Evolutionary conservation across 148 eudicot species (phyloP), one percentile per base, ranked within the genome.

Genomic region (Linanthus parryae): DNA sequence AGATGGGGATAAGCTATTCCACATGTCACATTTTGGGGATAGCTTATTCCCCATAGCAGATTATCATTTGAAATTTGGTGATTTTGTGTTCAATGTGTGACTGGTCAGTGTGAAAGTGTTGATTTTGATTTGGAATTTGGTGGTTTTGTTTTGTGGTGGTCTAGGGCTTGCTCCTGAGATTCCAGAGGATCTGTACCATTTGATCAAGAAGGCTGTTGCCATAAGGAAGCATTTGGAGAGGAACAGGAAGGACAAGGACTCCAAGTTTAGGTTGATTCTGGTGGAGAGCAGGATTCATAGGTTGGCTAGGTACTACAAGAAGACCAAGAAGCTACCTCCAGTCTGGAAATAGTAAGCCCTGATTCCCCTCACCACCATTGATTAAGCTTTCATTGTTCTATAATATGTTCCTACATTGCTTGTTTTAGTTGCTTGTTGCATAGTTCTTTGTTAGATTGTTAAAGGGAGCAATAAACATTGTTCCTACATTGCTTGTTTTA

Each of bases 301-400:
- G 8, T 70, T 70, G 10, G 74, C 74, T 9, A 69, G 74, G 28
- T 70, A 70, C 70, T 70, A 70, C 70, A 70, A 70, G 70, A 64
- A 64, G 48, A 70, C 74, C 2, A 70, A 70, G 74, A 70, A 70
- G 74, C 74, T 70, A 30, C 74, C 74, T 29, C 74, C 74, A 0
- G 74, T 70, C 24, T 64, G 74, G 74, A 70, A 70, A 55, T 70
- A 70, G 74, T 70, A 58, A 33, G 70, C 16, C 12, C 23, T 18
- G 15, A 57, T 5, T 30, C 14, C 24, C 15, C 16, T 44, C 40
- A 31, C 17, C 42, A 31, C n/a, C 20, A 33, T 56, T 7, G 50
- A 5, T 44, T 29, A 8, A 25, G 6, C 23, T 16, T 3, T 15
- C 7, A 3, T 23, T 24, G 3, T n/a, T 6, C 15, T n/a, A 9